Conservation (phyloP, 1,284 basidiomycete species). For the Somion occarium region DNA sequence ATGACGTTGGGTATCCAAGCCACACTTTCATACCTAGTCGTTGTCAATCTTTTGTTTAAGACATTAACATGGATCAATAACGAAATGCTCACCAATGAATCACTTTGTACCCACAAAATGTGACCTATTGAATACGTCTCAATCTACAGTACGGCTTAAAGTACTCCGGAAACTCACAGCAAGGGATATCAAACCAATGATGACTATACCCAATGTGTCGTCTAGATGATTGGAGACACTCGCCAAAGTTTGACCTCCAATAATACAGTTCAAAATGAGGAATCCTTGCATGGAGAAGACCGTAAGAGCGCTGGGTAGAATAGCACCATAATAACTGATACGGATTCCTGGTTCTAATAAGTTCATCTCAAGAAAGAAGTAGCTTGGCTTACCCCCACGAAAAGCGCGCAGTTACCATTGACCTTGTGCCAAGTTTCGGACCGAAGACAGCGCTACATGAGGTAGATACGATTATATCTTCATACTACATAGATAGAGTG, state of each 20-base stretch:
- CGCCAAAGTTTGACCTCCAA: slow-evolving; percentile 71
- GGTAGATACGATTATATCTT: not conserved
- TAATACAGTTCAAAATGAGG: slow-evolving; percentile 69
- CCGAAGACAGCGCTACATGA: slow-evolving; percentile 50
- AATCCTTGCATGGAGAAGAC: slow-evolving; percentile 65
- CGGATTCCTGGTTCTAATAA: not conserved
- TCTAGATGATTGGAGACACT: slow-evolving; percentile 50
- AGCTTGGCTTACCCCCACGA: slow-evolving; percentile 39
- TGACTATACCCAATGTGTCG: slow-evolving; percentile 70
- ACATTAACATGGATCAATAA: not conserved
- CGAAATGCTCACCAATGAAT: slow-evolving; percentile 43
- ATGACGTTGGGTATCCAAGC: slow-evolving; percentile 69
- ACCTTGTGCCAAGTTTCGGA: slow-evolving; percentile 56
- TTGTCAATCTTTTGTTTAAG: not conserved
- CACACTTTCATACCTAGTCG: slow-evolving; percentile 45
- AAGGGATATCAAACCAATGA: slow-evolving; percentile 68
- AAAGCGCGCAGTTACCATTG: slow-evolving; percentile 62
- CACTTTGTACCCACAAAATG: slow-evolving; percentile 61
- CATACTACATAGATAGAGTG: not conserved
- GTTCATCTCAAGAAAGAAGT: not conserved
- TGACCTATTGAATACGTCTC: slow-evolving; percentile 28
- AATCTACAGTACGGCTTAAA: not conserved
- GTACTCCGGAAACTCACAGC: slow-evolving; percentile 26
- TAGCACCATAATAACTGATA: slow-evolving; percentile 53
- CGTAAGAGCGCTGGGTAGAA: slow-evolving; percentile 62